Evolutionary conservation across 2,329 filamentous ascomycete species (phyloP).

Genomic region (Alternaria longipes): DNA sequence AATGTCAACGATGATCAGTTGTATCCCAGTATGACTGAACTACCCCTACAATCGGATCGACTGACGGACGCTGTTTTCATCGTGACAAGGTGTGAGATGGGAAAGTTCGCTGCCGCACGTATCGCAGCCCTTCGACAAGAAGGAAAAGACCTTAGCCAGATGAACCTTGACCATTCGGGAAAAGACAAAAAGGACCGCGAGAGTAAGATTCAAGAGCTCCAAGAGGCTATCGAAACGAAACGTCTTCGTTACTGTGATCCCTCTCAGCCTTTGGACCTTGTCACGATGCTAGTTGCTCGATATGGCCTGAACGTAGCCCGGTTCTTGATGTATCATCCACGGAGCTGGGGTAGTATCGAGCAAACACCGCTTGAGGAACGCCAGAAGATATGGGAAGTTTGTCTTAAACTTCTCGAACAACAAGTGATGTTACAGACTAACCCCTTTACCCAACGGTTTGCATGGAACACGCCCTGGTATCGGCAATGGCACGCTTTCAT

Average conservation of each 20-base stretch:
- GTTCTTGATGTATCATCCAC: constrained; percentile 50
- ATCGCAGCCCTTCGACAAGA: constrained; percentile 36
- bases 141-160: constrained; percentile 4
- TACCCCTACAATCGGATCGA: constrained; percentile 45
- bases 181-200: constrained; percentile 17
- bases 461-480: constrained; percentile 68
- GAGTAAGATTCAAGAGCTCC: constrained; percentile 46
- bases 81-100: constrained; percentile 50
- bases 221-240: constrained; percentile 50
- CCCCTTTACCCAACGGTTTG: constrained; percentile 64
- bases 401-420: constrained; percentile 71
- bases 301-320: constrained; percentile 74
- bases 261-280: constrained; percentile 66
- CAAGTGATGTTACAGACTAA: constrained; percentile 69
- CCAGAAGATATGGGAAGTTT: constrained; percentile 8
- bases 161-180: constrained; percentile 8
- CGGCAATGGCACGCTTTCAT: constrained; percentile 69
- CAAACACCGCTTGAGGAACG: constrained; percentile 64
- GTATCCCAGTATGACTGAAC: constrained; percentile 49
- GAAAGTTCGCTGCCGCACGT: constrained; percentile 35
- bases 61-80: constrained; percentile 56
- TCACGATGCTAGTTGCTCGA: constrained; percentile 66
- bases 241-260: constrained; percentile 46
- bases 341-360: not conserved
- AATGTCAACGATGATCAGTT: constrained; percentile 62